These are phyloP conservation scores for Cercospora sp. DNA, from an alignment of 2,329 filamentous ascomycete species.

Conservation along the genomic window DNA sequence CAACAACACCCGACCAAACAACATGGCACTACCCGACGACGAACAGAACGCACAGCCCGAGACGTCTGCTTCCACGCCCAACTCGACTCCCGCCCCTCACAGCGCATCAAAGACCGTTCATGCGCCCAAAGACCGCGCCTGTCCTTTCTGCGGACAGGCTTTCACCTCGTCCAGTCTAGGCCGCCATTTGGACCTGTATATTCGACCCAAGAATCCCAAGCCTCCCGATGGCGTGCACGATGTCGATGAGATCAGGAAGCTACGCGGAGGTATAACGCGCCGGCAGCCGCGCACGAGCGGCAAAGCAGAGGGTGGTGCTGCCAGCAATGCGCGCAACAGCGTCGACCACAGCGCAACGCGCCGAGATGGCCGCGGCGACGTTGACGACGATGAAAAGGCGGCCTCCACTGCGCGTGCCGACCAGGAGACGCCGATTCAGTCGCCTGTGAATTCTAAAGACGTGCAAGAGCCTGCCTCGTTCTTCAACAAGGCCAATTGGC, in stretches of 20 bases:
- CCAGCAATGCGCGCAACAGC: slow-evolving; percentile 10
- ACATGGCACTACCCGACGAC: slow-evolving; percentile 13
- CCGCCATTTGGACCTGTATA: slow-evolving; percentile 89
- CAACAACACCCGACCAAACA: slow-evolving; percentile 1
- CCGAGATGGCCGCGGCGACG: slow-evolving; percentile 3
- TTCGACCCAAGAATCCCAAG: slow-evolving; percentile 90
- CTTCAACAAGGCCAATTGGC: slow-evolving; percentile 69
- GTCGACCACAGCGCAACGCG: slow-evolving; percentile 6
- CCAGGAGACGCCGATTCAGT: slow-evolving; percentile 27
- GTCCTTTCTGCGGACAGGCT: slow-evolving; percentile 81
- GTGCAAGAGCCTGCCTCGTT: slow-evolving; percentile 26
- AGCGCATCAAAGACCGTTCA: slow-evolving; percentile 45
- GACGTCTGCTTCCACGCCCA: slow-evolving; percentile 31
- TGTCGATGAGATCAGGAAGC: slow-evolving; percentile 81
- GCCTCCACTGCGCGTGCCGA: background rate
- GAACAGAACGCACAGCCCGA: slow-evolving; percentile 25
- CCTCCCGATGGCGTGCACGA: slow-evolving; percentile 82
- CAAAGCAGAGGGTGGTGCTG: slow-evolving; percentile 24
- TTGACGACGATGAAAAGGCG: background rate
- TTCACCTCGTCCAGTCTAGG: slow-evolving; percentile 94
- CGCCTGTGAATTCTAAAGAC: slow-evolving; percentile 23
- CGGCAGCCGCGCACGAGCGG: slow-evolving; percentile 66
- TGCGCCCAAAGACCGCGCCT: slow-evolving; percentile 73
- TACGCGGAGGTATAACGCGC: slow-evolving; percentile 82
- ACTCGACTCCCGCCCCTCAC: slow-evolving; percentile 19